phyloP scores from a whole-genome alignment of 2,329 filamentous ascomycete species.

The Aspergillus aculeatinus region DNA sequence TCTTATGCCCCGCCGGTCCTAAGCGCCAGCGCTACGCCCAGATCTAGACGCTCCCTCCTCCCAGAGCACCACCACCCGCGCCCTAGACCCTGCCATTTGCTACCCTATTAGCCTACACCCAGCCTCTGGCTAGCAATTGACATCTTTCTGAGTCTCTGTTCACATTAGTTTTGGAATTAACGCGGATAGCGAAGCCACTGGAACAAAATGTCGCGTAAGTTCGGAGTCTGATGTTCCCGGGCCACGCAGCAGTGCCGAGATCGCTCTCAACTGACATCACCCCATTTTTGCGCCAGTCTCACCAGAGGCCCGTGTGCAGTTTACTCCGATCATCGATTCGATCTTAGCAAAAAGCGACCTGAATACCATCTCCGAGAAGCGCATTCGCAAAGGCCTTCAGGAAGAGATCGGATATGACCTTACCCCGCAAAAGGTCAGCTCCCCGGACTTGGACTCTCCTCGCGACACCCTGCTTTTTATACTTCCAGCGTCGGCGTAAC shows the following conservation, averaged over 20 bases:
- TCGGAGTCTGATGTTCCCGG: conserved; percentile 24
- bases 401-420: conserved; percentile 61
- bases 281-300: conserved; percentile 43
- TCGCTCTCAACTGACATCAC: conserved; percentile 23
- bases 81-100: conserved; percentile 1
- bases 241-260: conserved; percentile 20
- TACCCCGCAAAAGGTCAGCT: conserved; percentile 59
- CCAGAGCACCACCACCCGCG: conserved; percentile 12
- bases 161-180: not conserved
- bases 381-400: conserved; percentile 63
- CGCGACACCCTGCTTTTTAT: conserved; percentile 9
- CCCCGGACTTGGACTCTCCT: conserved; percentile 9
- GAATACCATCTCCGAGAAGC: conserved; percentile 64
- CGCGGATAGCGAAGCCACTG: conserved; percentile 10
- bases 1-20: conserved; percentile 38
- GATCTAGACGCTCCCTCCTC: conserved; percentile 21
- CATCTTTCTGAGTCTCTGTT: conserved; percentile 9
- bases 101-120: conserved; percentile 1
- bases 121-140: conserved; percentile 10
- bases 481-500: not conserved
- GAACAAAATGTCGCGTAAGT: conserved; percentile 41
- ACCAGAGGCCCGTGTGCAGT: conserved; percentile 49
- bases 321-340: conserved; percentile 61
- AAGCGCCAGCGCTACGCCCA: conserved; percentile 37
- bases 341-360: conserved; percentile 62